Evolutionary conservation across 2,329 filamentous ascomycete species (phyloP), one percentile per base, ranked within the genome.

Genomic region (Colletotrichum cuscutae): DNA sequence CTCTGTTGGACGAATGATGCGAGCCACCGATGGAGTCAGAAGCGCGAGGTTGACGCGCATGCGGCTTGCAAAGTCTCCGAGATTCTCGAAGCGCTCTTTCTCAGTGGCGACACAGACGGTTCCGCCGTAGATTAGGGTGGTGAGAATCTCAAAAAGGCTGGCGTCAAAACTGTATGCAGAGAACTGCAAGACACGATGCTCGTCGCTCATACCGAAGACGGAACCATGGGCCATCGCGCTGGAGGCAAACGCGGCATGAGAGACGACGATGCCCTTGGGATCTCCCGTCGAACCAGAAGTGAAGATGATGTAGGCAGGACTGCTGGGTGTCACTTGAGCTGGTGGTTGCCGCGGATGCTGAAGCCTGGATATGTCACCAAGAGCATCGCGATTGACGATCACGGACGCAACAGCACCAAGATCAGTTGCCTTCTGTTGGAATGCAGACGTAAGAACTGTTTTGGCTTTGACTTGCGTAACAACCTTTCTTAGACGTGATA

Each of bases 271-370:
- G 42, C 86, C 86, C 78, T 88, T 88, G 5, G 86, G 86, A 35
- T 79, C 78, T 13, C 85, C 86, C 4, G 85, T 88, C 52, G 83
- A 87, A 15, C 86, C 86, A n/a, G 86, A 77, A 4, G 77, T 78
- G 52, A 76, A 77, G 35, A 78, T 85, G 73, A 88, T 85, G 24
- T 78, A 78, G 9, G 78, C 77, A 12, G 75, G 56, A 19, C 75
- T 72, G n/a, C 65, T 61, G 15, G 77, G 56, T 13, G n/a, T 46
- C 5, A 11, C n/a, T 15, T 28, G 26, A 54, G 5, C 1, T 22
- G 42, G 19, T 49, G 15, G 19, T 11, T 9, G 24, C 22, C 2
- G 15, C 15, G 22, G 7, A 5, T 22, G 28, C 11, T 7, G 24
- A 11, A 7, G 57, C 3, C 9, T 46, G 5, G 15, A 5, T 60